These are phyloP conservation scores for Purpureocillium takamizusanense DNA, from an alignment of 2,329 filamentous ascomycete species.

Conservation along the genomic window DNA sequence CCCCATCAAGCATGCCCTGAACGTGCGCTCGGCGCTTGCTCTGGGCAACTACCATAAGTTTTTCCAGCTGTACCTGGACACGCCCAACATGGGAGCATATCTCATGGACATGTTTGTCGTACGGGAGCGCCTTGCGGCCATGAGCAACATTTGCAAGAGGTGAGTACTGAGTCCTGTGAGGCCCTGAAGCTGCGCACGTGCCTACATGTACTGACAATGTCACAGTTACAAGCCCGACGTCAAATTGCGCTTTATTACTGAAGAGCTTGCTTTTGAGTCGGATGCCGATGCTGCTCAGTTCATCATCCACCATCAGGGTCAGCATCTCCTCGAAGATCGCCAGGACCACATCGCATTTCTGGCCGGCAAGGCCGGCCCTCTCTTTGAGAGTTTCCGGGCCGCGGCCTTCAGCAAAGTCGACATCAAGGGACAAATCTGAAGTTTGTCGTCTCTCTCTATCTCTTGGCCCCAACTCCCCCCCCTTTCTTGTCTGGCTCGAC, in stretches of 20 bases:
- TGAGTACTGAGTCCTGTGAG: no score
- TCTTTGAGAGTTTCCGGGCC: conserved; percentile 66
- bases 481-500: background rate
- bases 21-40: conserved; percentile 83
- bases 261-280: conserved; percentile 92
- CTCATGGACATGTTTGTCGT: conserved; percentile 99
- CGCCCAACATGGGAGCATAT: conserved; percentile 94
- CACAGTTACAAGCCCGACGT: conserved; percentile 85
- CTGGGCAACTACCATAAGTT: conserved; percentile 96
- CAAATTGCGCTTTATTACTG: conserved; percentile 82
- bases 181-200: no score
- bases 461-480: background rate
- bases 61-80: conserved; percentile 90
- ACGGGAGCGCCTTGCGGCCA: conserved; percentile 81
- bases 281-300: conserved; percentile 88
- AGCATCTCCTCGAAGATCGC: conserved; percentile 68
- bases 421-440: conserved; percentile 93
- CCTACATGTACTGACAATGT: conserved; percentile 34
- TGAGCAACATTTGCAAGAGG: conserved; percentile 92
- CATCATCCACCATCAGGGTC: conserved; percentile 70
- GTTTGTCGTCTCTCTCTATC: conserved; percentile 1
- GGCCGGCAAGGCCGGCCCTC: conserved; percentile 59
- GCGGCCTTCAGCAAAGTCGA: conserved; percentile 81
- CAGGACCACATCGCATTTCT: conserved; percentile 65
- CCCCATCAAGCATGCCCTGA: conserved; percentile 82